Conservation (phyloP, 495 filamentous ascomycete species). For the Talaromyces thailandensis region DNA sequence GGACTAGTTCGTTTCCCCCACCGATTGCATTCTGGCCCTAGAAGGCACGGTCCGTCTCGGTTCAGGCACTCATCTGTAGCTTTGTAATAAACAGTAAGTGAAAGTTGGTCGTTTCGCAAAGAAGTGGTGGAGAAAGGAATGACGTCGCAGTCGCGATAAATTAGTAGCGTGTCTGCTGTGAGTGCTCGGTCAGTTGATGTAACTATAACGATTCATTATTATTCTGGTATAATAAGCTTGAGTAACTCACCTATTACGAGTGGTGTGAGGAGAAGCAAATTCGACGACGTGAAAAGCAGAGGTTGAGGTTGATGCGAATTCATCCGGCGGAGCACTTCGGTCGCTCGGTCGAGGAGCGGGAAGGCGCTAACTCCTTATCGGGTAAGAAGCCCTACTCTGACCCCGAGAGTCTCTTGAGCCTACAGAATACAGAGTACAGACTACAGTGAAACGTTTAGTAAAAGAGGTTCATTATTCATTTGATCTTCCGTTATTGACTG, state of each 20-base stretch:
- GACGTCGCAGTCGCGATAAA: not conserved
- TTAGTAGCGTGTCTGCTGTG: not conserved
- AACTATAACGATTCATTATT: not conserved
- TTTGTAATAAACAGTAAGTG: not conserved
- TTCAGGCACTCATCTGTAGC: not conserved
- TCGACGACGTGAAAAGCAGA: not conserved
- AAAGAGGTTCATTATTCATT: not conserved
- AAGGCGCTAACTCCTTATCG: constrained; percentile 1
- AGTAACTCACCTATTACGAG: not conserved
- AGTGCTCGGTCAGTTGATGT: not conserved
- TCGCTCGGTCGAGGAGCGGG: not conserved
- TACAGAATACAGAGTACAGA: not conserved
- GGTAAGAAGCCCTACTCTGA: not conserved
- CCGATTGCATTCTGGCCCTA: not conserved
- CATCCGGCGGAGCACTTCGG: not conserved
- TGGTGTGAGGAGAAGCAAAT: not conserved
- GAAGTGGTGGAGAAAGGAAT: not conserved
- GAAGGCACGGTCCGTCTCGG: not conserved
- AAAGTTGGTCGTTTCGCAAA: not conserved
- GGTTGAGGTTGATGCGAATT: not conserved
- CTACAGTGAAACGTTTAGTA: not conserved
- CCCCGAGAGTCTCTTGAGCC: no score
- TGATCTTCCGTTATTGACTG: not conserved
- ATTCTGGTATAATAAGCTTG: not conserved
- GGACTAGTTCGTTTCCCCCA: not conserved